These are phyloP conservation scores for Hypoxylon sp. DNA, from an alignment of 2,329 filamentous ascomycete species.

Conservation along the genomic window DNA sequence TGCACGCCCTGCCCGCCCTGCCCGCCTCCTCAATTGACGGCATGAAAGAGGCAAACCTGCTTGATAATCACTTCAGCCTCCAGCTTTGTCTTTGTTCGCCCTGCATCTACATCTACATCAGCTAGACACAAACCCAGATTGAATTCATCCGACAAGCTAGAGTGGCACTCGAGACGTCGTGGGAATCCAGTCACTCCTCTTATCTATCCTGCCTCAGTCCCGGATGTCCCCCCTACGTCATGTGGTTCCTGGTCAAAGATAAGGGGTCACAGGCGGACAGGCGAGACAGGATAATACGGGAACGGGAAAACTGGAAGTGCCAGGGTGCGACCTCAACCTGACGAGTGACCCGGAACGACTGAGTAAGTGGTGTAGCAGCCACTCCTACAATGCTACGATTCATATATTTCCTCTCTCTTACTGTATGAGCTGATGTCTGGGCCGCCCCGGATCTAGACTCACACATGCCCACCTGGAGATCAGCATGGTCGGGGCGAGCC, in stretches of 20 bases:
- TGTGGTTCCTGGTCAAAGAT: slow-evolving; percentile 22
- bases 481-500: slow-evolving; percentile 28
- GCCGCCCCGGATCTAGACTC: no score
- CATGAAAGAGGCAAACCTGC: slow-evolving; percentile 27
- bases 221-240: slow-evolving; percentile 28
- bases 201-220: slow-evolving; percentile 1
- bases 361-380: slow-evolving; percentile 8
- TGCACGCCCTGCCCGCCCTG: neutral
- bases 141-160: neutral
- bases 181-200: neutral
- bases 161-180: neutral
- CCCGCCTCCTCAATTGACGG: slow-evolving; percentile 19
- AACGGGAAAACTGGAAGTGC: slow-evolving; percentile 16
- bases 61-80: slow-evolving; percentile 28
- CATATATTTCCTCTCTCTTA: neutral
- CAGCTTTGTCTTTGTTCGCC: slow-evolving; percentile 13
- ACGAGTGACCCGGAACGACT: no score
- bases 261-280: slow-evolving; percentile 24
- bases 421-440: slow-evolving; percentile 9
- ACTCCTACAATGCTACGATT: slow-evolving; percentile 2
- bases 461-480: slow-evolving; percentile 16
- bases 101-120: slow-evolving; percentile 11
- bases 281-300: slow-evolving; percentile 11
- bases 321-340: no score
- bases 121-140: neutral